phyloP scores from a whole-genome alignment of 345 rosid genomes.

The Euphorbia tirucalli region DNA sequence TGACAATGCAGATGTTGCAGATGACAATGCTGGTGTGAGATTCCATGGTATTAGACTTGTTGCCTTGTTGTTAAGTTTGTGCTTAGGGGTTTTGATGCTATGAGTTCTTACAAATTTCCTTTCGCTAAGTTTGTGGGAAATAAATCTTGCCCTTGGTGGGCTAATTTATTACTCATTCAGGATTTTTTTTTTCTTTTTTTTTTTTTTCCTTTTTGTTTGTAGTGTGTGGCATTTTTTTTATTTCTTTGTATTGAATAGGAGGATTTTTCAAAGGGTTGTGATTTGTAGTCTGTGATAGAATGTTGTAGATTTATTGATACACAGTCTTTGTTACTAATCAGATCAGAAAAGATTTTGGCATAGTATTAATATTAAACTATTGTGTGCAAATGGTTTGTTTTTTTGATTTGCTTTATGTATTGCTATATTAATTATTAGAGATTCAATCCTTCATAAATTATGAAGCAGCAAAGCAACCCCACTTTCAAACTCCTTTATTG shows the following conservation, averaged over 20 bases:
- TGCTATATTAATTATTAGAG: too few species aligned
- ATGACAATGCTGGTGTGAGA: constrained; percentile 48
- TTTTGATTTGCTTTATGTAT: not conserved
- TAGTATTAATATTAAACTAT: constrained; percentile 2
- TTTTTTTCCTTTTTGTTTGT: constrained; percentile 6
- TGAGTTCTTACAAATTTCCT: constrained; percentile 21
- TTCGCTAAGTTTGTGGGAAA: constrained; percentile 28
- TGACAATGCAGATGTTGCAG: constrained; percentile 52
- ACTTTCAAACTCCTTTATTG: too few species aligned
- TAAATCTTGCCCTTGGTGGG: constrained; percentile 21
- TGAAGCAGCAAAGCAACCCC: too few species aligned
- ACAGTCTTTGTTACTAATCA: not conserved
- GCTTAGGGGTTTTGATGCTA: constrained; percentile 34
- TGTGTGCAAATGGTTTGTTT: constrained; percentile 7
- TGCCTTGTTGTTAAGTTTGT: constrained; percentile 42
- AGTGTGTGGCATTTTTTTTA: constrained; percentile 12
- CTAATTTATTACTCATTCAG: constrained; percentile 17
- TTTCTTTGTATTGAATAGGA: not conserved
- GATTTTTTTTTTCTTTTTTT: too few species aligned
- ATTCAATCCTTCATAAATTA: too few species aligned
- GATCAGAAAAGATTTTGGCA: constrained; percentile 19
- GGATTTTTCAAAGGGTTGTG: constrained; percentile 15
- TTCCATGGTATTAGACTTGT: constrained; percentile 31
- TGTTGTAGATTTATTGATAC: constrained; percentile 16
- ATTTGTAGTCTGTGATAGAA: constrained; percentile 14